Base-by-base conservation (phyloP, 1,284 basidiomycete genomes). In the Tylopilus sp. region DNA sequence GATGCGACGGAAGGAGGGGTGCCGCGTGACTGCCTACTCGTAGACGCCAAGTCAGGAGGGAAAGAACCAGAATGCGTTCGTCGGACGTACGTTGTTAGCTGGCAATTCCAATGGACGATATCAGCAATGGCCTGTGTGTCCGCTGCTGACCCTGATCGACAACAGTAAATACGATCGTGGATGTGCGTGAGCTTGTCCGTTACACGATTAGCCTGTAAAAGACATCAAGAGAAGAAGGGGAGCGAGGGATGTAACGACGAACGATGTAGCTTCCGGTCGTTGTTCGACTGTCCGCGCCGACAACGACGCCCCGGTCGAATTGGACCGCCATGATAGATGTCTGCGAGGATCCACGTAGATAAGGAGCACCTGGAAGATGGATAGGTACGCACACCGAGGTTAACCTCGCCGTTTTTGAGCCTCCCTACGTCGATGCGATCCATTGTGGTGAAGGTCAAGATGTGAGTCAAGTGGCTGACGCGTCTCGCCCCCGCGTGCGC, bases 271-370 rank as follows among this genome's bases (percentile, higher is more conserved):
- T 86, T 53, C 96, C 97, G 35, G 91, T 97, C 1, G 97, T 98
- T 54, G 97, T 99, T 52, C 97, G 82, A 77, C 89, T 91, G 73
- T 99, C 96, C 58, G 96, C 96, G 33, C 97, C 97, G 53, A 99
- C 85, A 57, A 99, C 86, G 49, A 99, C 96, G 43, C 96, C 96
- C 35, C 84, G 85, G 37, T 93, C 80, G 75, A 98, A 99, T 59
- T 94, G 91, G 56, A 99, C 96, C 46, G 96, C 96, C 97, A 99
- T 99, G 71, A 99, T 99, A 41, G 96, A 98, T 48, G 96, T 99
- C 89, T 95, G 51, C 44, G 33, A 30, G 41, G n/a, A 23, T 40
- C 37, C 36, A 45, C 56, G 38, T 46, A 8, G 44, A 43, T 15
- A 13, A 44, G 31, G 16, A 34, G 13, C n/a, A 41, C 37, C 35